A percentile compares a stretch with the other conserved stretches of the same genome.
Conservation (phyloP, 352 stramenopile genomes). For the Pythium pyrilobum region DNA sequence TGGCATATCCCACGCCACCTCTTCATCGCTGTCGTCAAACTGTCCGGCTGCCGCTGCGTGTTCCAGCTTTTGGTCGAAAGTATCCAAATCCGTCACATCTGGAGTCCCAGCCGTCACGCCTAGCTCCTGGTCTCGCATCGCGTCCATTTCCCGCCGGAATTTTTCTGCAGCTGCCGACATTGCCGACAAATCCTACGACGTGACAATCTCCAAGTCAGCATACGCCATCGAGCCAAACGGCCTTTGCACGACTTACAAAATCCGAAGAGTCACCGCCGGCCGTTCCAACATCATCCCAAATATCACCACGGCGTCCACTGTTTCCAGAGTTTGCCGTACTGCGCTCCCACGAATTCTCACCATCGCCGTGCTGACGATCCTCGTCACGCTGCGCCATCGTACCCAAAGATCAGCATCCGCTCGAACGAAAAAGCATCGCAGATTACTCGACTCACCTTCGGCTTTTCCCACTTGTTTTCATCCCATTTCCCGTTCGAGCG, state of each 20-base stretch:
- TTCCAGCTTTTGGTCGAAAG: constrained; percentile 78
- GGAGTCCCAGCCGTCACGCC: constrained; percentile 16
- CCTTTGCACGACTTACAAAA: not conserved
- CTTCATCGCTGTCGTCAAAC: constrained; percentile 83
- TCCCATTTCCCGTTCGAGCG: constrained; percentile 46
- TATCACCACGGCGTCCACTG: constrained; percentile 26
- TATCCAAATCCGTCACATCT: constrained; percentile 43
- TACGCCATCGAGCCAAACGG: not conserved
- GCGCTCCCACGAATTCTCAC: constrained; percentile 54
- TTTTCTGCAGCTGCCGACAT: constrained; percentile 78
- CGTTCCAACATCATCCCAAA: constrained; percentile 74
- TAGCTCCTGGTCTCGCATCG: constrained; percentile 44
- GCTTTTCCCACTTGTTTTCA: constrained; percentile 45
- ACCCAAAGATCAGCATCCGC: not conserved
- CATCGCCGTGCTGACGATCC: constrained; percentile 26
- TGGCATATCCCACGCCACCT: constrained; percentile 49
- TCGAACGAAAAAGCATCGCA: not conserved
- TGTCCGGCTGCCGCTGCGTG: constrained; percentile 61
- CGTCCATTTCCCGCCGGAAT: constrained; percentile 84
- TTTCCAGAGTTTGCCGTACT: constrained; percentile 32
- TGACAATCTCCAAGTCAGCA: constrained; percentile 2
- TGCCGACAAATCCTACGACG: constrained; percentile 60
- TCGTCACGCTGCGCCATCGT: constrained; percentile 19
- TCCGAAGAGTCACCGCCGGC: constrained; percentile 17
- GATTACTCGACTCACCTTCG: constrained; percentile 17